Evolutionary conservation across 2,329 filamentous ascomycete species (phyloP).

Genomic region (Colletotrichum viniferum): DNA sequence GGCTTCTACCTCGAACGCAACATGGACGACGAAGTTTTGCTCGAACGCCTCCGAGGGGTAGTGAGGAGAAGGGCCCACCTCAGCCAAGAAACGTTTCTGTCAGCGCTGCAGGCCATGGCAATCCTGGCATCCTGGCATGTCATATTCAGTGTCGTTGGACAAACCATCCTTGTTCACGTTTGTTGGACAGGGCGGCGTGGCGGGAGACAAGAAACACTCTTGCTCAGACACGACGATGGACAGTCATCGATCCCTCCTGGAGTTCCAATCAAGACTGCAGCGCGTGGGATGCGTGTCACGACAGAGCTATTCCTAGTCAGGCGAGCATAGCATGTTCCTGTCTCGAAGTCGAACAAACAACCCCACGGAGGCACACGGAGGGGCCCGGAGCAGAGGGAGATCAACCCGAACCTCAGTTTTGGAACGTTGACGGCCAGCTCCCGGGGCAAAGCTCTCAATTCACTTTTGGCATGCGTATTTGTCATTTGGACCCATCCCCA

Average conservation of each 20-base stretch:
- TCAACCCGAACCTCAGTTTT: constrained; percentile 1
- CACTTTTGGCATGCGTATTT: not conserved
- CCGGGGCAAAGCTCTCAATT: not conserved
- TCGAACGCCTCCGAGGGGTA: not conserved
- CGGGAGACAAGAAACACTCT: not conserved
- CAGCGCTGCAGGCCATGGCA: constrained; percentile 4
- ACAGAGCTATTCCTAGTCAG: not conserved
- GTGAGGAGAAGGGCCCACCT: not conserved
- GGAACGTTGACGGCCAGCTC: not conserved
- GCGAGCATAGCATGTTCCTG: not conserved
- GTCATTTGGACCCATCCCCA: not conserved
- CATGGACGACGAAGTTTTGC: not conserved
- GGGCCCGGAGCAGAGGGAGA: not conserved
- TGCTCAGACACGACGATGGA: not conserved
- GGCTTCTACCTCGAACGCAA: not conserved
- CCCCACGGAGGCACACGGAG: not conserved
- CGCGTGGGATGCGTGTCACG: not conserved
- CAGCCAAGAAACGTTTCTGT: constrained; percentile 10
- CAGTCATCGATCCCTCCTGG: not conserved
- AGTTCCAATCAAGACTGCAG: not conserved
- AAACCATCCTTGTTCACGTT: not conserved
- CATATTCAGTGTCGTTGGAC: not conserved
- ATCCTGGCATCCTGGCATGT: not conserved
- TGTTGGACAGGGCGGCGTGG: not conserved
- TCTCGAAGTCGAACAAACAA: constrained; percentile 8